Conservation (phyloP, 257 asterid species). For the Plantago elongata region DNA sequence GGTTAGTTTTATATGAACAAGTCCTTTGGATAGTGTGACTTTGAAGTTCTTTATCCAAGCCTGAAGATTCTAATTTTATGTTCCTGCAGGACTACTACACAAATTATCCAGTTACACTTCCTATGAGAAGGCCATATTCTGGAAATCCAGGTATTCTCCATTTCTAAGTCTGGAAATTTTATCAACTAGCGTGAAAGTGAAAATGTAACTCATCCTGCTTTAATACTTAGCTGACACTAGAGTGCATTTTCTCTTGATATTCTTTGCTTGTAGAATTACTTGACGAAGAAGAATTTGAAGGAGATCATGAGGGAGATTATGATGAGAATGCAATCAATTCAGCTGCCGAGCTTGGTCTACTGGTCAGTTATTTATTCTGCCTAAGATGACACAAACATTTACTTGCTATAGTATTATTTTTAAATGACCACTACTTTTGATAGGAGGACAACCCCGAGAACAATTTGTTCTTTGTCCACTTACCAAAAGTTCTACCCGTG, state of each 20-base stretch:
- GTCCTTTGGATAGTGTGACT: not conserved
- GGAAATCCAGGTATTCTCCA: slow-evolving; percentile 81
- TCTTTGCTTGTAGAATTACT: slow-evolving; percentile 47
- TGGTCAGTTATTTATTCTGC: slow-evolving; percentile 38
- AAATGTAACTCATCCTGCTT: no score
- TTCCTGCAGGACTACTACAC: slow-evolving; percentile 60
- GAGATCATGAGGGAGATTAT: slow-evolving; percentile 27
- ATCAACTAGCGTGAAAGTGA: no score
- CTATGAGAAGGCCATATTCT: slow-evolving; percentile 77
- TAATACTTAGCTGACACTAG: not conserved
- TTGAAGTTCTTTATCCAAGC: not conserved
- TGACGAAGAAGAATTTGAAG: slow-evolving; percentile 72
- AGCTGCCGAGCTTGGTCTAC: slow-evolving; percentile 57
- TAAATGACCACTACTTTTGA: slow-evolving; percentile 20
- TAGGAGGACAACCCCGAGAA: slow-evolving; percentile 54
- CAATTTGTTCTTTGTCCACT: slow-evolving; percentile 55
- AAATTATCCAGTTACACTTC: slow-evolving; percentile 65
- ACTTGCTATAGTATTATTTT: not conserved
- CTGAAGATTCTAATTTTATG: slow-evolving; percentile 8
- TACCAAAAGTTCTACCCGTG: slow-evolving; percentile 54
- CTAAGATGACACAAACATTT: not conserved
- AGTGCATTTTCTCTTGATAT: slow-evolving; percentile 2
- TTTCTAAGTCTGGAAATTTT: slow-evolving; percentile 1
- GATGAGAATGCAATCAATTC: slow-evolving; percentile 41
- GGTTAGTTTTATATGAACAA: slow-evolving; percentile 37